Base-by-base conservation (phyloP, 208 protist species). In the Acanthamoeba royreba region DNA sequence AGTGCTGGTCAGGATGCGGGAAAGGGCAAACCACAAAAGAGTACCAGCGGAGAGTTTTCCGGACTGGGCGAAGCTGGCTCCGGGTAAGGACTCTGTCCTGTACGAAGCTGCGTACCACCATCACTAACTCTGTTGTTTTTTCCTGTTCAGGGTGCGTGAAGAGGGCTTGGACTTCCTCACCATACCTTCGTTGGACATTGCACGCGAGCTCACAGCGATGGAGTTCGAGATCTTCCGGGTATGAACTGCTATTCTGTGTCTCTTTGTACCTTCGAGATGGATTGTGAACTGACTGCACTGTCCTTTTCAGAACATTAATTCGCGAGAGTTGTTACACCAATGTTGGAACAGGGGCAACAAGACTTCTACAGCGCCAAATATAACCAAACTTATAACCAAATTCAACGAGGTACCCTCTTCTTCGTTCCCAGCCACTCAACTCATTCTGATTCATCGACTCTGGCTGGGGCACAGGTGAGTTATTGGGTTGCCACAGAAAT, bases 401-500 rank as follows among this genome's bases (percentile, higher is more conserved):
- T 88, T 88, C 46, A 88, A 88, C 19, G 81, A 88, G 46, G 81
- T 88, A 55, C 11, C n/a, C n/a, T n/a, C n/a, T n/a, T n/a, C n/a
- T n/a, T n/a, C n/a, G n/a, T n/a, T n/a, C n/a, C n/a, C n/a, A n/a
- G n/a, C n/a, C n/a, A n/a, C n/a, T n/a, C n/a, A n/a, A n/a, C n/a
- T n/a, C n/a, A n/a, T n/a, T n/a, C n/a, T 79, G 28, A n/a, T n/a
- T 43, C 35, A 79, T 40, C 66, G n/a, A n/a, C n/a, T n/a, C n/a
- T n/a, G n/a, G 22, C 31, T 77, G 66, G 31, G n/a, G 66, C 66
- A 77, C 61, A 93, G 90, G 74, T 93, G 42, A 87, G 69, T n/a
- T 93, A 72, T 58, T 93, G 90, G 90, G 90, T 93, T 4, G 40
- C 90, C 13, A 93, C 90, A 4, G 86, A 92, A 38, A 53, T 92